phyloP scores from a whole-genome alignment of 2,329 filamentous ascomycete genomes.

The Aspergillus floridensis region DNA sequence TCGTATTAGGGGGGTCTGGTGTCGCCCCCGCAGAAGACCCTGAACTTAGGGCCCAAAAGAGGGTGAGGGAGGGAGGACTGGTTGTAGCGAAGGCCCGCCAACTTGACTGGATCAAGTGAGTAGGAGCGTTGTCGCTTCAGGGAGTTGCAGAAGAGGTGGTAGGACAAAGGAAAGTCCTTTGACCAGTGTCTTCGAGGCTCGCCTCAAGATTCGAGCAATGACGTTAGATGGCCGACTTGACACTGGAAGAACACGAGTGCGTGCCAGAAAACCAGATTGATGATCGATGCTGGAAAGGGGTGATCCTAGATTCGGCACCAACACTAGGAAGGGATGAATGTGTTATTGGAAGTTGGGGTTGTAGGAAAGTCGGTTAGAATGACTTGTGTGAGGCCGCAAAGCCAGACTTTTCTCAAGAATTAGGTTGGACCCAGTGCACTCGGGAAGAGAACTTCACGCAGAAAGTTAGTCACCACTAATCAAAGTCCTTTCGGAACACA shows the following conservation, averaged over 20 bases:
- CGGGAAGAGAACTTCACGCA: constrained; percentile 7
- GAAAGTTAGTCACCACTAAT: background rate
- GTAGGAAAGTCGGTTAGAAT: background rate
- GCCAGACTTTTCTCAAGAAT: background rate
- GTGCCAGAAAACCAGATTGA: background rate
- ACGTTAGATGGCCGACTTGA: constrained; percentile 4
- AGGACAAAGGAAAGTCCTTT: constrained; percentile 13
- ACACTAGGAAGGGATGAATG: background rate
- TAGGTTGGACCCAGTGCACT: constrained; percentile 9
- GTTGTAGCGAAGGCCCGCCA: constrained; percentile 77
- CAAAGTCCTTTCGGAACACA: background rate
- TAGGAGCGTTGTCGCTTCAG: constrained; percentile 44
- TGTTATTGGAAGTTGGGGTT: background rate
- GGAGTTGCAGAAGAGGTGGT: constrained; percentile 22
- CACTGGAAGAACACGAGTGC: background rate
- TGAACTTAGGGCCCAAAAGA: constrained; percentile 86
- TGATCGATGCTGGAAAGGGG: background rate
- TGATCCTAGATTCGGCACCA: background rate
- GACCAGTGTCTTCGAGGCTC: constrained; percentile 15
- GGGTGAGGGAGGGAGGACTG: constrained; percentile 75
- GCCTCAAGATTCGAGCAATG: constrained; percentile 14
- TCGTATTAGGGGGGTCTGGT: constrained; percentile 95
- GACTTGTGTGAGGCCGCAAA: background rate
- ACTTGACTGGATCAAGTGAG: constrained; percentile 69
- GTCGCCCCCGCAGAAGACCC: constrained; percentile 95